These are phyloP conservation scores for Quercus wislizeni DNA, from an alignment of 306 rosid species.

Conservation along the genomic window DNA sequence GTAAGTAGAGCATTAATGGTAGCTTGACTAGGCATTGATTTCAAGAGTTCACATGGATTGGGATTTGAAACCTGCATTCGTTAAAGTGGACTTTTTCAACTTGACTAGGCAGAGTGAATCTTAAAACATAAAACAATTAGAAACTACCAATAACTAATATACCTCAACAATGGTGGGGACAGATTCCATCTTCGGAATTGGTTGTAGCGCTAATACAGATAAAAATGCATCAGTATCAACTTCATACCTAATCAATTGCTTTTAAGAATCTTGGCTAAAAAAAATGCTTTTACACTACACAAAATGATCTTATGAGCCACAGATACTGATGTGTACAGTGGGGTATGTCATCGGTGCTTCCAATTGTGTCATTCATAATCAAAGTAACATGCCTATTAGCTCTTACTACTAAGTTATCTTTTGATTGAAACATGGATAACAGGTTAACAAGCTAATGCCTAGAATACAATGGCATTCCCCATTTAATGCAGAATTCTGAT, in stretches of 20 bases:
- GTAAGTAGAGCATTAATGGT: background rate
- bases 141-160: conserved; percentile 25
- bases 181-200: conserved; percentile 75
- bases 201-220: conserved; percentile 93
- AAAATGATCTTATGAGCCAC: conserved; percentile 5
- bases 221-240: conserved; percentile 98
- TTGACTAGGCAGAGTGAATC: background rate
- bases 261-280: conserved; percentile 6
- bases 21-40: conserved; percentile 36
- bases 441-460: background rate
- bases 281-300: background rate
- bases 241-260: conserved; percentile 64
- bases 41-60: conserved; percentile 78
- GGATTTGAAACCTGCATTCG: conserved; percentile 83
- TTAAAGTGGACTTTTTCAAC: conserved; percentile 26
- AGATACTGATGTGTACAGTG: background rate
- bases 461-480: background rate
- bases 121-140: background rate
- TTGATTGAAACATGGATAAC: background rate
- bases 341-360: conserved; percentile 2
- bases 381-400: background rate
- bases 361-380: background rate
- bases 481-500: background rate
- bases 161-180: conserved; percentile 95
- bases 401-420: background rate